Evolutionary conservation across 495 filamentous ascomycete genomes (phyloP).

Genomic region (Entonaema liquescens): DNA sequence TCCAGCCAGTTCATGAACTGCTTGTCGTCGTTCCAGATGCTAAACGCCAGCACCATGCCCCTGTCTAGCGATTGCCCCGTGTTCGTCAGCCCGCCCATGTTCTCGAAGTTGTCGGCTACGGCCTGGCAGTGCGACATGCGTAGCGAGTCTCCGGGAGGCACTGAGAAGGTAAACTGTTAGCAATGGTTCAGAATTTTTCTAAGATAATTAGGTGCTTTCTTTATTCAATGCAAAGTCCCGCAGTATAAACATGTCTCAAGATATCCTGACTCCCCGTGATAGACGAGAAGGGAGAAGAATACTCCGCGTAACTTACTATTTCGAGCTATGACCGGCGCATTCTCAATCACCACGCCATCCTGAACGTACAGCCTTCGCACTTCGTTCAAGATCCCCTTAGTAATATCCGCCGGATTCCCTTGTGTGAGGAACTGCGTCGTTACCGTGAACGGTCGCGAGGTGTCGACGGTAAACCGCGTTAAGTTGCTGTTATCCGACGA

Average conservation of each 20-base stretch:
- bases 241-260: background rate
- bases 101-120: slow-evolving; percentile 65
- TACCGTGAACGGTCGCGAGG: slow-evolving; percentile 68
- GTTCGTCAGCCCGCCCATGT: slow-evolving; percentile 61
- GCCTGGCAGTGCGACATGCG: slow-evolving; percentile 63
- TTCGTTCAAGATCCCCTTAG: slow-evolving; percentile 60
- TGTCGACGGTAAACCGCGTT: slow-evolving; percentile 60
- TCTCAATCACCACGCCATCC: slow-evolving; percentile 64
- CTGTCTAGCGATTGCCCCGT: slow-evolving; percentile 62
- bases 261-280: background rate
- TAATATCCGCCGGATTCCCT: slow-evolving; percentile 7
- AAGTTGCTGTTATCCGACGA: background rate
- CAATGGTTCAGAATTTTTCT: background rate
- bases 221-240: background rate
- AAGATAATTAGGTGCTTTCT: background rate
- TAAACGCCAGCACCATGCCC: slow-evolving; percentile 73
- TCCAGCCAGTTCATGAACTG: slow-evolving; percentile 75
- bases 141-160: slow-evolving; percentile 62
- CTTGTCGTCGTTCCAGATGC: slow-evolving; percentile 72
- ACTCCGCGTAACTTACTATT: slow-evolving; percentile 20
- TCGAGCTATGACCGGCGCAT: slow-evolving; percentile 50
- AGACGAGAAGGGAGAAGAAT: background rate
- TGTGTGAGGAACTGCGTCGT: slow-evolving; percentile 73
- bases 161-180: background rate
- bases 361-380: slow-evolving; percentile 73